A percentile compares a stretch with the other conserved stretches of the same genome.
Conservation (phyloP, 192 early-diverging fungal species). For the Podila epigama region DNA sequence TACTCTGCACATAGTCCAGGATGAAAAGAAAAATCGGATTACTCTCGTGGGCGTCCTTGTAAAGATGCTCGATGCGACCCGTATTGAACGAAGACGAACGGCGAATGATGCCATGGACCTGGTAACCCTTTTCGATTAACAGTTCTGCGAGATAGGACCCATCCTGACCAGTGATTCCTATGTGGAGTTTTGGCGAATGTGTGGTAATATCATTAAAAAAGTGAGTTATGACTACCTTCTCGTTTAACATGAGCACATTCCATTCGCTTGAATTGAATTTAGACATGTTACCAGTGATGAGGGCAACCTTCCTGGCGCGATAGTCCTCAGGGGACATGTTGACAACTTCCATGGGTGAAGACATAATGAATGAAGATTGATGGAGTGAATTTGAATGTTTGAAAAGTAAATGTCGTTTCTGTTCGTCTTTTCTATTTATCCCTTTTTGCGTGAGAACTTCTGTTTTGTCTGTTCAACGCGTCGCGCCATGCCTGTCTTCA, state of each 20-base stretch:
- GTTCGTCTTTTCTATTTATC: too few relatives aligned
- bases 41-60: conserved; percentile 75
- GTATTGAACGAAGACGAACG: conserved; percentile 89
- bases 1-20: too few relatives aligned
- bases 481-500: too few relatives aligned
- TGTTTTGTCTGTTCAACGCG: too few relatives aligned
- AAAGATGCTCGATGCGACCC: conserved; percentile 80
- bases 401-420: too few relatives aligned
- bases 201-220: neutral
- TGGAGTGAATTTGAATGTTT: neutral
- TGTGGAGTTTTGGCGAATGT: neutral
- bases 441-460: too few relatives aligned
- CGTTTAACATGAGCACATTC: neutral
- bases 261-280: neutral
- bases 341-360: conserved; percentile 43
- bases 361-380: conserved; percentile 18
- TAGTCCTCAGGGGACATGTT: conserved; percentile 62
- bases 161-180: conserved; percentile 86
- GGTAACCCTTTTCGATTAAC: conserved; percentile 76
- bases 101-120: conserved; percentile 82
- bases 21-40: conserved; percentile 6
- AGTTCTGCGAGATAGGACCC: conserved; percentile 81
- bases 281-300: conserved; percentile 62
- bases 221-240: neutral
- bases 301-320: conserved; percentile 64